phyloP scores from a whole-genome alignment of 352 stramenopile species.

The Phytophthora idaei region DNA sequence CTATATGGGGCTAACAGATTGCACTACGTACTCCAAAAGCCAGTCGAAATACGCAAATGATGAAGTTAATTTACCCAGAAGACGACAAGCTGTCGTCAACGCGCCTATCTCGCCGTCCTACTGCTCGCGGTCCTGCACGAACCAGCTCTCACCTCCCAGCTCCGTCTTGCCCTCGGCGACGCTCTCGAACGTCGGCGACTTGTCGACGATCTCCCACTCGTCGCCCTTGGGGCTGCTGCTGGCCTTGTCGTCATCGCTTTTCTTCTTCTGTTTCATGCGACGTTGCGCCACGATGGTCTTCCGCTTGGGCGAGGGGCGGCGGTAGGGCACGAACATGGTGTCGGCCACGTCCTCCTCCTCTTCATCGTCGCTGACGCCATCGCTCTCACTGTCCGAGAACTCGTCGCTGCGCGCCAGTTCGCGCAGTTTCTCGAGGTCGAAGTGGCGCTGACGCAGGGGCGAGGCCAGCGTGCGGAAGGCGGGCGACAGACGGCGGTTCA shows the following conservation, averaged over 20 bases:
- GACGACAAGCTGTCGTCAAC: constrained; percentile 2
- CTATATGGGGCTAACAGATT: constrained; percentile 1
- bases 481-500: constrained; percentile 53
- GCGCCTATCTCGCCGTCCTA: constrained; percentile 11
- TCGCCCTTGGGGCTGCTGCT: constrained; percentile 64
- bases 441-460: constrained; percentile 52
- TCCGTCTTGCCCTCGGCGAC: constrained; percentile 47
- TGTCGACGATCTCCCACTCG: constrained; percentile 81
- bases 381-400: constrained; percentile 84
- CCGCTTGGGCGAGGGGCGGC: constrained; percentile 40
- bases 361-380: constrained; percentile 67
- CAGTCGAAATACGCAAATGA: constrained; percentile 28
- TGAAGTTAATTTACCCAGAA: constrained; percentile 40
- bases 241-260: constrained; percentile 38
- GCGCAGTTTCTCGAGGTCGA: constrained; percentile 66
- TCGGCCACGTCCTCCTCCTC: constrained; percentile 51
- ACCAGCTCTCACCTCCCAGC: constrained; percentile 63
- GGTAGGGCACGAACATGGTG: constrained; percentile 62
- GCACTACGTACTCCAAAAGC: not conserved
- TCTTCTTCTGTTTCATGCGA: constrained; percentile 35
- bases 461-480: constrained; percentile 58
- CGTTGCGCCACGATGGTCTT: constrained; percentile 26
- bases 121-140: constrained; percentile 46
- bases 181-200: constrained; percentile 76
- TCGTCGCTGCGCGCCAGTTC: constrained; percentile 79